Evolutionary conservation across 208 protist species (phyloP).

Genomic region (Leishmania major): DNA sequence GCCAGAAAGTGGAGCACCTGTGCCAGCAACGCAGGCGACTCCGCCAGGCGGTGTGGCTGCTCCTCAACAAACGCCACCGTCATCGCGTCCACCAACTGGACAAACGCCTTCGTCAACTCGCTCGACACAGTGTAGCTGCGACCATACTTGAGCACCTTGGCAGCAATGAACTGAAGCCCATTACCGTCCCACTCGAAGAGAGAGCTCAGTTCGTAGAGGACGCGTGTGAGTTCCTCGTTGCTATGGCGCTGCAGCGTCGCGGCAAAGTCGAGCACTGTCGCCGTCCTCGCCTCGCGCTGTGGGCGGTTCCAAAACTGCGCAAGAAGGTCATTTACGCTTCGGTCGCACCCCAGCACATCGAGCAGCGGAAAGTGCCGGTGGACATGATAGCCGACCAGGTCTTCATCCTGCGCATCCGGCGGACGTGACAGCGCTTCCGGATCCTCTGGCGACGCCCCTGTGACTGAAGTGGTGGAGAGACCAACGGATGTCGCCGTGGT

Average conservation of each 20-base stretch:
- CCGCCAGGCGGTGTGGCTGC: constrained; percentile 70
- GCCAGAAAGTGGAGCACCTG: constrained; percentile 87
- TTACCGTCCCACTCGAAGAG: constrained; percentile 75
- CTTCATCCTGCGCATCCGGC: constrained; percentile 10
- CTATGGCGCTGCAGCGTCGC: constrained; percentile 57
- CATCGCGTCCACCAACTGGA: constrained; percentile 62
- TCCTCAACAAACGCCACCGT: constrained; percentile 61
- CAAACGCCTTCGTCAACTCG: constrained; percentile 64
- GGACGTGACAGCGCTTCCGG: not conserved
- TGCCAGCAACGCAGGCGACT: constrained; percentile 51
- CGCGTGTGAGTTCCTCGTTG: constrained; percentile 65
- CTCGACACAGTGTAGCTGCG: constrained; percentile 64
- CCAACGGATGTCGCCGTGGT: not conserved
- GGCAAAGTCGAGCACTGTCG: constrained; percentile 79
- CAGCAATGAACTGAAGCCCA: constrained; percentile 69
- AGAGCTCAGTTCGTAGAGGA: constrained; percentile 70
- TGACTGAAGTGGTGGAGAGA: not conserved
- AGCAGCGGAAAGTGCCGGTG: constrained; percentile 60
- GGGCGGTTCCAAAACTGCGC: constrained; percentile 70
- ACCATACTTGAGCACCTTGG: constrained; percentile 67
- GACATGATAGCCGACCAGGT: constrained; percentile 58
- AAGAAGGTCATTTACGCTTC: constrained; percentile 70
- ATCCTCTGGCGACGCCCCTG: not conserved
- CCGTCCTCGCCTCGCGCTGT: constrained; percentile 57
- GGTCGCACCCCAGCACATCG: constrained; percentile 77